These are phyloP conservation scores for Colletotrichum gloeosporioides DNA, from an alignment of 2,329 filamentous ascomycete species.

Conservation along the genomic window DNA sequence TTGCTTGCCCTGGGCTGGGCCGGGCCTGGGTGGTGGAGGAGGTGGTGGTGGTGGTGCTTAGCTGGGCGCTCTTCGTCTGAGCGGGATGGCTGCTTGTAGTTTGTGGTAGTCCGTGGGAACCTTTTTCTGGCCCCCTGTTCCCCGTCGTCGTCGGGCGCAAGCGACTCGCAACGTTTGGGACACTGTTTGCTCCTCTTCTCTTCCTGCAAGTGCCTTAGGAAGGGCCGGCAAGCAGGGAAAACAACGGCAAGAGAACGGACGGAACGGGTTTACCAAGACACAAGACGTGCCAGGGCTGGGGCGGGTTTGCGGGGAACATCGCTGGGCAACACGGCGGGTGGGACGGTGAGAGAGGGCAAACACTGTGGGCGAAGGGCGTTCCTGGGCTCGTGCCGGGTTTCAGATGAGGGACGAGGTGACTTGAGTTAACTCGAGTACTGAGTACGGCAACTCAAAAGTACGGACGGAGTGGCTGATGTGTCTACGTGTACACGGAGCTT, in stretches of 20 bases:
- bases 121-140: not conserved
- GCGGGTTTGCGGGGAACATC: slow-evolving; percentile 15
- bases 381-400: slow-evolving; percentile 11
- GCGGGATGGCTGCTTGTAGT: slow-evolving; percentile 2
- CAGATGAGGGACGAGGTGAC: slow-evolving; percentile 9
- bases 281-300: not conserved
- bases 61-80: not conserved
- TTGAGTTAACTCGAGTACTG: not conserved
- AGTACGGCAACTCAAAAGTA: slow-evolving; percentile 5
- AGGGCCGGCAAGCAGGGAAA: not conserved
- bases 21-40: not conserved
- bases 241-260: not conserved
- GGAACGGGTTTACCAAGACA: not conserved
- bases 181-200: not conserved
- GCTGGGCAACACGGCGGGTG: not conserved
- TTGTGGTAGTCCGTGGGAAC: not conserved
- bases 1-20: not conserved
- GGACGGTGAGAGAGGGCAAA: not conserved
- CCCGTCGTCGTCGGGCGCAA: no score
- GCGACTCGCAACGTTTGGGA: slow-evolving; percentile 2
- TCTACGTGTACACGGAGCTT: not conserved
- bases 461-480: slow-evolving; percentile 10
- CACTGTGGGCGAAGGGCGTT: not conserved
- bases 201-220: not conserved
- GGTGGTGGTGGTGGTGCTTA: not conserved